Evolutionary conservation across 2,329 filamentous ascomycete species (phyloP).

Genomic region (Ophiostoma pallidulum): DNA sequence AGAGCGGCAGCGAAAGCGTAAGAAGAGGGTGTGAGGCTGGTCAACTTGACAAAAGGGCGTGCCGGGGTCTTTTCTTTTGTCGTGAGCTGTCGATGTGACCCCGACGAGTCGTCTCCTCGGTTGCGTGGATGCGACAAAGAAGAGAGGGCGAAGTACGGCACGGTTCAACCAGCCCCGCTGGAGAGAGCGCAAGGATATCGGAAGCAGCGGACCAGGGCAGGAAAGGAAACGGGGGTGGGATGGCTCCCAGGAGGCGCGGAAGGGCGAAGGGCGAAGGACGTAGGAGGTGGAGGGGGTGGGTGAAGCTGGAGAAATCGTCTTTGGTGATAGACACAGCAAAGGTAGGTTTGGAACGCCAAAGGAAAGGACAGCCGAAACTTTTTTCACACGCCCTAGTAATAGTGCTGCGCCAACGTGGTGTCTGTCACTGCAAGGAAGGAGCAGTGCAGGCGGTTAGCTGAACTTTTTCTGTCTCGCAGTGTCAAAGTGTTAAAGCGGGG

Average conservation of each 20-base stretch:
- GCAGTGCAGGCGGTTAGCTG: background rate
- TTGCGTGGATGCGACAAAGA: conserved; percentile 3
- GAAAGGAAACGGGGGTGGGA: background rate
- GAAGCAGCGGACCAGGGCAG: background rate
- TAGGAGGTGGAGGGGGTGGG: too few species aligned
- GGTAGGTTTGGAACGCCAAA: background rate
- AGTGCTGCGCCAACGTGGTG: background rate
- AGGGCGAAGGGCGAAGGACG: background rate
- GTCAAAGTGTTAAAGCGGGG: too few species aligned
- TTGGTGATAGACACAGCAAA: too few species aligned
- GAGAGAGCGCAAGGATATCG: background rate
- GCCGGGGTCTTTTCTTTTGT: too few species aligned
- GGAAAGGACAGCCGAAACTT: conserved; percentile 6
- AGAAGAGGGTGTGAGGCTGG: background rate
- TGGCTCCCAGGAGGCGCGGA: background rate
- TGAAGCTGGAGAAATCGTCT: background rate
- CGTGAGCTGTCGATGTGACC: background rate
- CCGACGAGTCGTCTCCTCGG: background rate
- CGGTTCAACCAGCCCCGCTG: conserved; percentile 4
- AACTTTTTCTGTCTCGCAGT: too few species aligned
- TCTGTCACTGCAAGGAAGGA: background rate
- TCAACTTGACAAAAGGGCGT: background rate
- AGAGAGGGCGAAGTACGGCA: background rate
- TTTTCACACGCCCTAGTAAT: background rate
- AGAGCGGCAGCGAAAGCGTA: background rate